These are phyloP conservation scores for Capsicum rhomboideum DNA, from an alignment of 257 asterid genomes.

Conservation along the genomic window DNA sequence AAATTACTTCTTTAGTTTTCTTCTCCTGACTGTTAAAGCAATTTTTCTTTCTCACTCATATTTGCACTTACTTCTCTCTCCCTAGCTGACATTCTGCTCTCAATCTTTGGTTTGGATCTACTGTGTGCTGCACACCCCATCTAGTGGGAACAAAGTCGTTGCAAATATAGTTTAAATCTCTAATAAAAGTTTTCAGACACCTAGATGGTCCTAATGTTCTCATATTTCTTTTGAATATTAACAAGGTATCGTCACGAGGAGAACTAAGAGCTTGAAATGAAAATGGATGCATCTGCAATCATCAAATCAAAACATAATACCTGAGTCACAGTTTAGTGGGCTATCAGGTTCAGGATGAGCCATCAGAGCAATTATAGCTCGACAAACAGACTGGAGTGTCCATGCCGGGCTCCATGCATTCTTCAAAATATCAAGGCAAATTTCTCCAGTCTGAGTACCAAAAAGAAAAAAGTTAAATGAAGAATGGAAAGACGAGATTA, in stretches of 20 bases:
- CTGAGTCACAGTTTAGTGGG: constrained; percentile 99
- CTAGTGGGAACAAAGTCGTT: background rate
- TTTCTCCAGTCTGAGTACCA: constrained; percentile 78
- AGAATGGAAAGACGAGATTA: background rate
- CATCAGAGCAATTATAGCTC: constrained; percentile 98
- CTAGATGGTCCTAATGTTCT: background rate
- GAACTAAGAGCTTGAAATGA: background rate
- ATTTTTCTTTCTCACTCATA: background rate
- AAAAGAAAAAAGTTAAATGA: background rate
- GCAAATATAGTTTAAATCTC: background rate
- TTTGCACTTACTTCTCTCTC: background rate
- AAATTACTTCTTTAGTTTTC: background rate
- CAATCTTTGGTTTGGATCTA: background rate
- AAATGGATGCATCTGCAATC: background rate
- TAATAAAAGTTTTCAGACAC: background rate
- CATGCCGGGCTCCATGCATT: constrained; percentile 99
- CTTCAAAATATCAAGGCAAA: constrained; percentile 99
- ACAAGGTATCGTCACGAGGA: background rate
- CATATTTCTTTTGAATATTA: background rate
- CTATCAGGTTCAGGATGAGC: constrained; percentile 99
- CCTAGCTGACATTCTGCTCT: background rate
- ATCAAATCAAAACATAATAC: constrained; percentile 25
- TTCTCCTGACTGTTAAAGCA: background rate
- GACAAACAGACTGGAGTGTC: constrained; percentile 97
- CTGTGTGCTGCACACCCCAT: background rate